Conservation (phyloP, 495 filamentous ascomycete species). For the Usnea hakonensis region DNA sequence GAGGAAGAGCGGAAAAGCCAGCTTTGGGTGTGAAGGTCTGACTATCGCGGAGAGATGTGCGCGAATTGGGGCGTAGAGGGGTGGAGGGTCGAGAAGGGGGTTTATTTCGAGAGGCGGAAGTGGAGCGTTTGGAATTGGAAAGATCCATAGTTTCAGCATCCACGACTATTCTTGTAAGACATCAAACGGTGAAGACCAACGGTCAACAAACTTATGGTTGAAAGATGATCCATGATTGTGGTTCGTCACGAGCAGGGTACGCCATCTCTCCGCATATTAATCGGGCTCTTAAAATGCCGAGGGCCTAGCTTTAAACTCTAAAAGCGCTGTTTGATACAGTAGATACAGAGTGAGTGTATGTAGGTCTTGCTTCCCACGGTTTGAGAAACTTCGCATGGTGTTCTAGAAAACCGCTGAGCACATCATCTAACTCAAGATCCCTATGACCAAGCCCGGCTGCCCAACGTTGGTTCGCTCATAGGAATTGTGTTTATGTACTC, state of each 20-base stretch:
- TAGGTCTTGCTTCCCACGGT: neutral
- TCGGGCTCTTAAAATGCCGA: constrained; percentile 1
- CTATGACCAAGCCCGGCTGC: neutral
- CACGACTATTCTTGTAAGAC: no score
- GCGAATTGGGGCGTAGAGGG: constrained; percentile 82
- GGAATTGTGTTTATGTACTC: constrained; percentile 6
- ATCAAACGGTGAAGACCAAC: neutral
- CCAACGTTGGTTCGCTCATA: neutral
- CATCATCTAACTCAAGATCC: neutral
- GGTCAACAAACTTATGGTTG: neutral
- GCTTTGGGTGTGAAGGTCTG: constrained; percentile 44
- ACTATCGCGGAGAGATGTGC: constrained; percentile 72
- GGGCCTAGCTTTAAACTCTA: neutral
- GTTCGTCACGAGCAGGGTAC: no score
- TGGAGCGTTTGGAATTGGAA: constrained; percentile 15
- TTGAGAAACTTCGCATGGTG: neutral
- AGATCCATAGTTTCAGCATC: constrained; percentile 15
- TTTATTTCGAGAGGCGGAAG: constrained; percentile 19
- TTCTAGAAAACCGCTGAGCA: neutral
- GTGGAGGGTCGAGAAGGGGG: constrained; percentile 77
- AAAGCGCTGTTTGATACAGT: constrained; percentile 3
- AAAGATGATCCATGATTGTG: neutral
- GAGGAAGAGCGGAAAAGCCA: constrained; percentile 56
- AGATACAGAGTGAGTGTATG: no score
- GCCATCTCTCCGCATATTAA: neutral